Evolutionary conservation across 371 early-diverging fungal species (phyloP).

Genomic region (Mortierella sp.): DNA sequence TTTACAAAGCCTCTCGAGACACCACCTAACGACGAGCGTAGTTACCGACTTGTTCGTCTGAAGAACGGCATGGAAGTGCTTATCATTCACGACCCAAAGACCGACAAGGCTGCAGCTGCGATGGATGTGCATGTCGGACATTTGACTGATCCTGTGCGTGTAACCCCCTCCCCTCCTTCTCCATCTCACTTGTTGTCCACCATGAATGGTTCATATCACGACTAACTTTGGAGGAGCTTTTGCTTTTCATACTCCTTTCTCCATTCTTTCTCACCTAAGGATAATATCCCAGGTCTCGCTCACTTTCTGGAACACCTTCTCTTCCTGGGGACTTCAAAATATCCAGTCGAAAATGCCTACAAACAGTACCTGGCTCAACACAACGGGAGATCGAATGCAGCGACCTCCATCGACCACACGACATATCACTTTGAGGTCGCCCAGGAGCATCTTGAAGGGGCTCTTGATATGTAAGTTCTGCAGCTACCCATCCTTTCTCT

Average conservation of each 20-base stretch:
- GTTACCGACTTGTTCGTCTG: conserved; percentile 80
- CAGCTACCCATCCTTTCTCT: no score
- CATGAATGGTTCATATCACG: not conserved
- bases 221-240: not conserved
- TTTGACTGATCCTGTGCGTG: conserved; percentile 73
- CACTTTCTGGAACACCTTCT: conserved; percentile 99
- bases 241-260: not conserved
- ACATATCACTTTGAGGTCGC: conserved; percentile 95
- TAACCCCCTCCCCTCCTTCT: not conserved
- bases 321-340: conserved; percentile 86
- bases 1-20: conserved; percentile 56
- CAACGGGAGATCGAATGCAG: conserved; percentile 95
- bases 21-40: conserved; percentile 78
- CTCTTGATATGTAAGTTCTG: conserved; percentile 78
- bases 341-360: conserved; percentile 95
- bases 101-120: conserved; percentile 92
- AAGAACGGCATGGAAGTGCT: conserved; percentile 82
- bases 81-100: conserved; percentile 78
- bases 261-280: conserved; percentile 21
- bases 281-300: conserved; percentile 89
- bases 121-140: conserved; percentile 94
- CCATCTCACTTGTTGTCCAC: not conserved
- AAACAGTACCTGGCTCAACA: conserved; percentile 84
- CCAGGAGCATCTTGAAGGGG: conserved; percentile 84
- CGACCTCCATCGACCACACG: conserved; percentile 85